Evolutionary conservation across 2,329 filamentous ascomycete genomes (phyloP).

Genomic region (Penicillium sp.): DNA sequence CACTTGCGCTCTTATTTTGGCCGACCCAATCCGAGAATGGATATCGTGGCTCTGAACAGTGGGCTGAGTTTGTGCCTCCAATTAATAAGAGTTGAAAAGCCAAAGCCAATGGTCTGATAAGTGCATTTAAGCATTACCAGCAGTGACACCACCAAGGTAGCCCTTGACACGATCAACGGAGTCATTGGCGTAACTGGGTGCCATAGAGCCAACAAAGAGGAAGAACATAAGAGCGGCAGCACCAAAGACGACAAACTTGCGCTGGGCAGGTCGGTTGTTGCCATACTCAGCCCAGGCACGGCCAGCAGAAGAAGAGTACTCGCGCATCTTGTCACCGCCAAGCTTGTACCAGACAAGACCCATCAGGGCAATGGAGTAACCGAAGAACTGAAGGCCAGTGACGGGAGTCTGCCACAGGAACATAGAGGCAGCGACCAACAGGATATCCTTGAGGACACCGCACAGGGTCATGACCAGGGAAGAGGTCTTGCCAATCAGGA

Average conservation of each 20-base stretch:
- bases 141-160: slow-evolving; percentile 35
- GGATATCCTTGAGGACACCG: slow-evolving; percentile 83
- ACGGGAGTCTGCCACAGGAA: slow-evolving; percentile 75
- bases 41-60: background rate
- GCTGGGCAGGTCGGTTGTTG: slow-evolving; percentile 68
- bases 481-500: slow-evolving; percentile 84
- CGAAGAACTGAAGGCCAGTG: slow-evolving; percentile 68
- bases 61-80: background rate
- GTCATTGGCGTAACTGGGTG: slow-evolving; percentile 50
- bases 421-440: slow-evolving; percentile 74
- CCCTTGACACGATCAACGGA: slow-evolving; percentile 36
- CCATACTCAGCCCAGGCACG: slow-evolving; percentile 87
- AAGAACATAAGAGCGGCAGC: slow-evolving; percentile 65
- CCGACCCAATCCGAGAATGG: background rate
- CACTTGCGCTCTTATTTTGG: background rate
- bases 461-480: slow-evolving; percentile 81
- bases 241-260: slow-evolving; percentile 72
- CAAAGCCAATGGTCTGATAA: background rate
- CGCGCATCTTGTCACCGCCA: slow-evolving; percentile 75
- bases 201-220: slow-evolving; percentile 63
- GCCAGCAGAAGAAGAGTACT: slow-evolving; percentile 67
- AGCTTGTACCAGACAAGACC: slow-evolving; percentile 69
- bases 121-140: slow-evolving; percentile 32
- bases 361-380: slow-evolving; percentile 69
- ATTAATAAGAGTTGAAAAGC: slow-evolving; percentile 1